Base-by-base conservation (phyloP, 768 basidiomycete species). In the Suillus lakei region DNA sequence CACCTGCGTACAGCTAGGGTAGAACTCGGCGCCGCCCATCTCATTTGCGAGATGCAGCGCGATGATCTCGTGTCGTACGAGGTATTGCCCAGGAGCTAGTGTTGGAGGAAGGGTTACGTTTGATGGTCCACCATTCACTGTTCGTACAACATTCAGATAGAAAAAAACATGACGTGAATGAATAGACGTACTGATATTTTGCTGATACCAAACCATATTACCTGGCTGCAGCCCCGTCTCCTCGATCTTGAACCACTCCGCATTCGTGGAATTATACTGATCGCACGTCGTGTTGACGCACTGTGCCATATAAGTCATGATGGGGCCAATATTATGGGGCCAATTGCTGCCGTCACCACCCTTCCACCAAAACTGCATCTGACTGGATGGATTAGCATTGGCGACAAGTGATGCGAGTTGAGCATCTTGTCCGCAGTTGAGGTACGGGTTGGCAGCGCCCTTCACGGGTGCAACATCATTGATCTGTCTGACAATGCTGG, bases 1-100 rank as follows among this genome's bases (percentile, higher is more conserved):
- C 60, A 77, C 75, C 74, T 86, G 85, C 3, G 84, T 81, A 74
- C 92, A 95, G 32, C 86, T 85, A 0, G 90, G 88, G 74, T 95
- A 95, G 77, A 93, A 94, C 77, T 95, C 92, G 1, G 91, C 92
- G 23, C 90, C 90, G 6, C 88, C 87, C 21, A 71, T 12, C 2
- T 71, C 68, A n/a, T 72, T 80, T 7, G 84, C 91, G 54, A 88
- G 82, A 71, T 93, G 92, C 16, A 93, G 85, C 12, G 89, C 88
- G 73, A 93, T 88, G 75, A 93, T 89, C 73, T 94, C 92, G 74
- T 92, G 88, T 1, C 92, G 90, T 72, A 93, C 74, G 65, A 94
- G 80, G 74, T 93, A 93, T 69, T 89, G 85, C 5, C 92, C 92
- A 3, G 89, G 77, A 3, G 86, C 81, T 62, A 94, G 73, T 53